A percentile compares a stretch with the other conserved stretches of the same genome.
Evolutionary conservation across 2,329 filamentous ascomycete species (phyloP).

Genomic region (Sarocladiaceae sp.): DNA sequence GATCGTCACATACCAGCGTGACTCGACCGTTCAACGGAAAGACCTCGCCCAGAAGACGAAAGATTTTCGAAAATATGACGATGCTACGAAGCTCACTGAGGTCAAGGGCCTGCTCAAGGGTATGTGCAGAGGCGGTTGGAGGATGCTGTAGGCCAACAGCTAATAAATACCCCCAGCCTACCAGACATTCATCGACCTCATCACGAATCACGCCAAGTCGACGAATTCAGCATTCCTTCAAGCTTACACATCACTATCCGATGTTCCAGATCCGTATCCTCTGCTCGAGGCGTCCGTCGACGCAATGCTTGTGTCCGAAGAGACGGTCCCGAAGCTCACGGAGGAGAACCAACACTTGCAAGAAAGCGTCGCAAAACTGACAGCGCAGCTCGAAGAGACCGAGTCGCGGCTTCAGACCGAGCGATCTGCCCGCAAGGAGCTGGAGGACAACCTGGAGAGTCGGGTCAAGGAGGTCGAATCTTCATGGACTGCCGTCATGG

Average conservation of each 20-base stretch:
- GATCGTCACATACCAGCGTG: slow-evolving; percentile 85
- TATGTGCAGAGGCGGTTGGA: slow-evolving; percentile 30
- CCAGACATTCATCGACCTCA: slow-evolving; percentile 92
- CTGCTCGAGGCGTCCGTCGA: slow-evolving; percentile 94
- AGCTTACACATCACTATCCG: slow-evolving; percentile 85
- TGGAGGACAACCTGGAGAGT: slow-evolving; percentile 70
- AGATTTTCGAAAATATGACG: slow-evolving; percentile 90
- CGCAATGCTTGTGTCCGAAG: slow-evolving; percentile 83
- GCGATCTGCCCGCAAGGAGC: slow-evolving; percentile 60
- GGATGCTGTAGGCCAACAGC: neutral
- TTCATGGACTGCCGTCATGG: slow-evolving; percentile 83
- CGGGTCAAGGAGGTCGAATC: slow-evolving; percentile 85
- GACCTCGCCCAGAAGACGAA: slow-evolving; percentile 99
- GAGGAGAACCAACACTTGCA: slow-evolving; percentile 86
- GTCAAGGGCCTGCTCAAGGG: slow-evolving; percentile 87
- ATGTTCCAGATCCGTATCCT: slow-evolving; percentile 94
- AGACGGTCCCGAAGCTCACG: slow-evolving; percentile 84
- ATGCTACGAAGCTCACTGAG: slow-evolving; percentile 77
- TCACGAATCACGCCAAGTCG: slow-evolving; percentile 92
- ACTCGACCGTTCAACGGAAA: slow-evolving; percentile 93
- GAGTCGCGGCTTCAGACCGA: slow-evolving; percentile 78
- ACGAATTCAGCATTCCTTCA: slow-evolving; percentile 91
- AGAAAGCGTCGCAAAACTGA: slow-evolving; percentile 66
- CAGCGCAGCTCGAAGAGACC: slow-evolving; percentile 73
- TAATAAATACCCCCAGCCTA: slow-evolving; percentile 57